A percentile compares a stretch with the other conserved stretches of the same genome.
These are phyloP conservation scores for Nannochloris sp. DNA, from an alignment of 139 green algal species.

Conservation along the genomic window DNA sequence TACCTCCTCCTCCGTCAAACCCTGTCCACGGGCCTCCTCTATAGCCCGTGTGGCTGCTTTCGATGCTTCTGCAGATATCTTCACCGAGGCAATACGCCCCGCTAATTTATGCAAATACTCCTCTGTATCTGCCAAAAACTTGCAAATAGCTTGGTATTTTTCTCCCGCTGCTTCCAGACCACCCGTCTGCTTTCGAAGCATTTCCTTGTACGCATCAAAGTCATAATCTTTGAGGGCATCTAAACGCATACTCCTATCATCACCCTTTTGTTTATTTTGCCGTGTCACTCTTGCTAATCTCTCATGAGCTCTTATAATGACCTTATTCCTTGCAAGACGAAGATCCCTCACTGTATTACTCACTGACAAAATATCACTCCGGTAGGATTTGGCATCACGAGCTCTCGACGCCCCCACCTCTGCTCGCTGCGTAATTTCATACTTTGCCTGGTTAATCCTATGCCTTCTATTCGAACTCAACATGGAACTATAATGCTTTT, in stretches of 20 bases:
- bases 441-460: conserved; percentile 31
- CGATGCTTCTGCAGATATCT: conserved; percentile 49
- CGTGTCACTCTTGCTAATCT: conserved; percentile 29
- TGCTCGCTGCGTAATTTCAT: conserved; percentile 33
- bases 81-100: conserved; percentile 68
- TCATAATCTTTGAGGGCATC: conserved; percentile 83
- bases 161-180: conserved; percentile 15
- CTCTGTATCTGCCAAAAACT: conserved; percentile 82
- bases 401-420: conserved; percentile 32
- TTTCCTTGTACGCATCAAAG: conserved; percentile 89
- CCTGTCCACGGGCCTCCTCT: conserved; percentile 41
- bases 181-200: conserved; percentile 47
- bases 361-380: conserved; percentile 12
- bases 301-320: conserved; percentile 47
- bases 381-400: conserved; percentile 21
- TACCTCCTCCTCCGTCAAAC: conserved; percentile 67
- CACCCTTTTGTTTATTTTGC: conserved; percentile 33
- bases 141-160: conserved; percentile 60
- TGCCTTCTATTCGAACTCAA: conserved; percentile 32
- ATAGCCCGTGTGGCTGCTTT: conserved; percentile 44
- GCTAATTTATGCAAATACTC: conserved; percentile 87
- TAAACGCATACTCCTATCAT: conserved; percentile 41
- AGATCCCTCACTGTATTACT: conserved; percentile 15
- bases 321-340: conserved; percentile 29
- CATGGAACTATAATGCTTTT: conserved; percentile 68